Base-by-base conservation (phyloP, 805 yeast species). In the Candida sonorensis region DNA sequence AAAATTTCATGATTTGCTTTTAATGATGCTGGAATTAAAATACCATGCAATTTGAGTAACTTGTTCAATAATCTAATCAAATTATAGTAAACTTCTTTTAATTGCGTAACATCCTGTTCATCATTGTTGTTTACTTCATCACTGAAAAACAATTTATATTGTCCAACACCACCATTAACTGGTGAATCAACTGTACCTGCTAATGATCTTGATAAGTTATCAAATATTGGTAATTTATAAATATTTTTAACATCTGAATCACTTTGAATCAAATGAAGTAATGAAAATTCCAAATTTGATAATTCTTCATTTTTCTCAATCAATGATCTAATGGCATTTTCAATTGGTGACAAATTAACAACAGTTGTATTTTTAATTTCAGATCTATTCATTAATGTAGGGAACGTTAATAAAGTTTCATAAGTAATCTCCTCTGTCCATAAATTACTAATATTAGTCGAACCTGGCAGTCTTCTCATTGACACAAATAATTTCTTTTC, bases 161-260 rank as follows among this genome's bases (percentile, higher is more conserved):
- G 86, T 2, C 85, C 83, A 41, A 86, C 83, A 36, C 96, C 96
- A 22, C 96, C 96, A 52, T 86, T 86, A 5, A 86, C 90, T 3
- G 95, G 95, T 0, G 95, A 76, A 52, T 85, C 94, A 34, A 87
- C 88, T 0, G 95, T 83, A 26, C 95, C 95, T 3, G 85, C 72
- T 34, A 80, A 61, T 47, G 75, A 75, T 55, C 90, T 66, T 5
- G 88, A 77, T 38, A 82, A 59, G 49, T 77, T 85, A 42, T 70
- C 69, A 52, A 78, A 77, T 18, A 71, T 53, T 0, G 76, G 57
- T 21, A 49, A 41, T 5, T 51, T 40, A 5, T 57, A 37, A 26
- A 54, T 44, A 5, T 45, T 34, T 14, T 31, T 26, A 23, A 46
- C 30, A 14, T 46, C 43, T 23, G 35, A 40, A 30, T 67, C 73